A percentile compares a stretch with the other conserved stretches of the same genome.
phyloP scores from a whole-genome alignment of 768 basidiomycete species.

The Mycena sanguinolenta region DNA sequence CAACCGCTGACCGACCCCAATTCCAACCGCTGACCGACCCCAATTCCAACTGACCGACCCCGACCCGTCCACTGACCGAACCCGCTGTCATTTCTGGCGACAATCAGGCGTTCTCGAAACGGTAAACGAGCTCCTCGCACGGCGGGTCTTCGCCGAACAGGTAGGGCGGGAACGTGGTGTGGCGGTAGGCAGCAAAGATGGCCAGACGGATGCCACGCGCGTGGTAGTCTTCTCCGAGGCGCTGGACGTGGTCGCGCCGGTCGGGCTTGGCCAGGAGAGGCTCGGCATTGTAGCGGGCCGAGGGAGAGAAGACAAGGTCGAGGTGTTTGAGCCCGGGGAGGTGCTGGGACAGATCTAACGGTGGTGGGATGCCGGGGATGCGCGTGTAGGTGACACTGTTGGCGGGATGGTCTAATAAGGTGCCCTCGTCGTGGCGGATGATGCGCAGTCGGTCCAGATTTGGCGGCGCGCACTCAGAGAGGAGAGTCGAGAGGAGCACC shows the following conservation, averaged over 20 bases:
- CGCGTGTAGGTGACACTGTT: slow-evolving; percentile 12
- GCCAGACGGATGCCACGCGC: slow-evolving; percentile 7
- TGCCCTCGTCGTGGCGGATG: slow-evolving; percentile 1
- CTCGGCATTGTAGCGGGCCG: not conserved
- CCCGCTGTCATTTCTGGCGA: not conserved
- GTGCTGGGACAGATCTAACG: slow-evolving; percentile 4
- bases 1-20: too few species aligned
- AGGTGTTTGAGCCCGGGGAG: slow-evolving; percentile 17
- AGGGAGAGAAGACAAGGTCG: slow-evolving; percentile 15
- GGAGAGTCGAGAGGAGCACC: slow-evolving; percentile 9
- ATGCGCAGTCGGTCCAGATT: slow-evolving; percentile 1
- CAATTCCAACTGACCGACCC: too few species aligned
- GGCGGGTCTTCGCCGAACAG: slow-evolving; percentile 16
- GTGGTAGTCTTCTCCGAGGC: slow-evolving; percentile 7
- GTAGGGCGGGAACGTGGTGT: slow-evolving; percentile 15
- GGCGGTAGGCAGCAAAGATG: slow-evolving; percentile 16
- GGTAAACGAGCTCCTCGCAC: slow-evolving; percentile 9
- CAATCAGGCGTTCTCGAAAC: slow-evolving; percentile 10
- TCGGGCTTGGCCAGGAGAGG: slow-evolving; percentile 6
- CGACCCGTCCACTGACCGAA: too few species aligned
- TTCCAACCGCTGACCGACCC: too few species aligned
- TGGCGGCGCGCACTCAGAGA: slow-evolving; percentile 17
- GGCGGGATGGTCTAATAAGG: slow-evolving; percentile 11
- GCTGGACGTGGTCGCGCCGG: too few species aligned
- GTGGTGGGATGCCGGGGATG: slow-evolving; percentile 18